Conservation (phyloP, 139 green algal species). For the Closterium sp. region DNA sequence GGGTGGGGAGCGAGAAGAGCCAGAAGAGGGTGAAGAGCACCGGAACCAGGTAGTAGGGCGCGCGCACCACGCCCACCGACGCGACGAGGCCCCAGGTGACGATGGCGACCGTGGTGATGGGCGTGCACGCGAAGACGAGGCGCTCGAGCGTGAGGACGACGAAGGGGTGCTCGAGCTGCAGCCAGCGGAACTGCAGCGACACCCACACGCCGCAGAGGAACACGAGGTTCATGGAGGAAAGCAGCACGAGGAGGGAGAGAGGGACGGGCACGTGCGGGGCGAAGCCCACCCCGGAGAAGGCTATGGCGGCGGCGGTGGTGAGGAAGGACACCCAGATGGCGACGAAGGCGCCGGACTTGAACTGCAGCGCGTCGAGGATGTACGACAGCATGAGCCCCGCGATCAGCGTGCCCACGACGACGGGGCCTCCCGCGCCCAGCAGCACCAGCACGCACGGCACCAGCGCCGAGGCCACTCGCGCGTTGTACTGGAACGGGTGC, state of each 20-base stretch:
- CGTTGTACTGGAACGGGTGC: slow-evolving; percentile 50
- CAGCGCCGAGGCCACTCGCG: slow-evolving; percentile 68
- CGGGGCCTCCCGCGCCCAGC: slow-evolving; percentile 66
- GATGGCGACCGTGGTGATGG: slow-evolving; percentile 67
- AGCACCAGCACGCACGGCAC: slow-evolving; percentile 74
- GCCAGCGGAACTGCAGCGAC: slow-evolving; percentile 86
- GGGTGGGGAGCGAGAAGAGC: slow-evolving; percentile 70
- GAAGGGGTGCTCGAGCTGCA: slow-evolving; percentile 80
- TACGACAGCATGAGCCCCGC: slow-evolving; percentile 76
- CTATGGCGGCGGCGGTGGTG: slow-evolving; percentile 61
- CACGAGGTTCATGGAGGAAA: slow-evolving; percentile 26
- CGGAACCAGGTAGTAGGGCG: slow-evolving; percentile 80
- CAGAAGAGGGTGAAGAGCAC: slow-evolving; percentile 69
- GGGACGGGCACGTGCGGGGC: neutral
- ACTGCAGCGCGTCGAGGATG: slow-evolving; percentile 81
- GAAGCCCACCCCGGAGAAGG: slow-evolving; percentile 43
- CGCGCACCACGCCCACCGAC: slow-evolving; percentile 47
- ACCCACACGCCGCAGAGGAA: slow-evolving; percentile 72
- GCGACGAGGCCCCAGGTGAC: slow-evolving; percentile 49
- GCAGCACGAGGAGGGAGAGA: slow-evolving; percentile 29
- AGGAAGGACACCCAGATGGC: slow-evolving; percentile 76
- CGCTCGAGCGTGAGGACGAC: slow-evolving; percentile 83
- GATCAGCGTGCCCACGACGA: slow-evolving; percentile 63
- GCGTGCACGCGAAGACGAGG: slow-evolving; percentile 68
- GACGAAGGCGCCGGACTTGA: slow-evolving; percentile 74